Conservation (phyloP, 2,329 filamentous ascomycete genomes). For the Exophiala sideris region DNA sequence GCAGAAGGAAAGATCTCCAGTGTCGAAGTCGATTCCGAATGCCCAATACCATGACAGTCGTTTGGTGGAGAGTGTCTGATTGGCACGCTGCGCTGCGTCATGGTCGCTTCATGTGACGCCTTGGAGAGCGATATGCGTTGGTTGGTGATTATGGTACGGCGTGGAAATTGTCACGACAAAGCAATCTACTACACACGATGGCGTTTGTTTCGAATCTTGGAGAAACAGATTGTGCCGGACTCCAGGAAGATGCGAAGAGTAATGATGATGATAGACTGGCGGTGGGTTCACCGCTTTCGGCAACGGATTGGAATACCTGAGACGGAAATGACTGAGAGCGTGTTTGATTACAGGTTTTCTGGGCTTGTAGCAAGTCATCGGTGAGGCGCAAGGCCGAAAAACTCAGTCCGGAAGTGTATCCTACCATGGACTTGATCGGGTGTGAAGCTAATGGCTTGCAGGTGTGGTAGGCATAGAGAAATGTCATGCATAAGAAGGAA, state of each 20-base stretch:
- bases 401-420: not conserved
- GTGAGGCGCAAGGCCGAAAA: too few relatives aligned
- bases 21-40: not conserved
- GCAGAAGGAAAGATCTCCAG: not conserved
- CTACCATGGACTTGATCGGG: conserved; percentile 8
- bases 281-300: conserved; percentile 20
- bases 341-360: not conserved
- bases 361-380: too few relatives aligned
- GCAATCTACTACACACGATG: not conserved
- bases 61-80: conserved; percentile 1
- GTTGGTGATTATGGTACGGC: conserved; percentile 22
- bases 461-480: not conserved
- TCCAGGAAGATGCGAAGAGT: not conserved
- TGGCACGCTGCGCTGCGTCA: conserved; percentile 18
- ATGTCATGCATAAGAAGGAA: conserved; percentile 4
- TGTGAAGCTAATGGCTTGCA: conserved; percentile 13
- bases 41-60: conserved; percentile 7
- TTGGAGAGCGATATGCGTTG: conserved; percentile 10
- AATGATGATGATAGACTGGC: not conserved
- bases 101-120: conserved; percentile 19
- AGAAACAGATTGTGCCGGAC: not conserved
- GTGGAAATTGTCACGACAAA: conserved; percentile 11
- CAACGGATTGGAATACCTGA: not conserved
- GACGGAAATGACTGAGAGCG: not conserved
- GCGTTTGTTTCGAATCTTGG: not conserved